Base-by-base conservation (phyloP, 73 alveolate genomes). In the Paramecium sexaurelia region DNA sequence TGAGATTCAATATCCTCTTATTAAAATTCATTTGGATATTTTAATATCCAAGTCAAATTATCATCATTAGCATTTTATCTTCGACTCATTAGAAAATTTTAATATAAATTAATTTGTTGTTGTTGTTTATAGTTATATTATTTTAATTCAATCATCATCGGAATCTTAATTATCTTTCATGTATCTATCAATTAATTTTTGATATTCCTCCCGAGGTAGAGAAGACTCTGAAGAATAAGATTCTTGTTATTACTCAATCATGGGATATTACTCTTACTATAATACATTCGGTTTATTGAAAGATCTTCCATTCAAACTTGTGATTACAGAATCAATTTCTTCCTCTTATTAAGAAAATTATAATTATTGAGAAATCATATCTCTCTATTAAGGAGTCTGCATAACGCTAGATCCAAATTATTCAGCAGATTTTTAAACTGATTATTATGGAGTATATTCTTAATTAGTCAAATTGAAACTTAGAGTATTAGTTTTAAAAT, bases 381-480 rank as follows among this genome's bases (percentile, higher is more conserved):
- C 87, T 73, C 57, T 29, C 17, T 78, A 43, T 45, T 78, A 15
- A 37, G 90, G 90, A 17, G 90, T 78, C 27, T 78, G 29, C 41
- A 78, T 19, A n/a, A 78, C 55, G 22, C 90, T 78, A 1, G 90
- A 43, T 26, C 71, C 71, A 78, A 78, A 78, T 78, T 78, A 43
- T 78, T 78, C 43, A 78, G 75, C 90, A 24, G 90, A 39, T 78
- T 78, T 78, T 22, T 78, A 19, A 41, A 40, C 33, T 0, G 90
- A 78, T 29, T 39, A 7, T 78, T 78, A 41, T 9, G 90, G 90
- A 8, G 90, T 78, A 13, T 43, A 45, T 78, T 78, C 90, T n/a
- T 61, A 6, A 78, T 78, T 78, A 19, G 90, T 78, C 19, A 78
- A 78, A 78, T 78, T 78, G 27, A 78, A 78, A 24, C 90, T 78